Evolutionary conservation across 2,329 filamentous ascomycete genomes (phyloP), one percentile per base, ranked within the genome.

Genomic region (Fusarium papillatum): DNA sequence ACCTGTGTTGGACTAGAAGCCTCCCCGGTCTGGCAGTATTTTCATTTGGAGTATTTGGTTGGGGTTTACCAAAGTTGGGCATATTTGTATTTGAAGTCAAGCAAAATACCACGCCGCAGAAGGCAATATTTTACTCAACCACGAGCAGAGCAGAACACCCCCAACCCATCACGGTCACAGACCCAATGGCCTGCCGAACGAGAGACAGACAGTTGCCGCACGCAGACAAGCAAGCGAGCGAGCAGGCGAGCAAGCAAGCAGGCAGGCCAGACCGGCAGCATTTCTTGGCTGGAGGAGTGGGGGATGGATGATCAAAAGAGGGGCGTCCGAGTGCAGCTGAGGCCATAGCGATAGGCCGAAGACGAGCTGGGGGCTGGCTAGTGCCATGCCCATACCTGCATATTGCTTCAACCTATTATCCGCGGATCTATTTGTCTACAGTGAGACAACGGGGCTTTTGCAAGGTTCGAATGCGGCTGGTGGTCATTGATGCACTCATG

Each of bases 31-130:
- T 73, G 70, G 78, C 64, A 71, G 41, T 57, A 57, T 48, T 73
- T 79, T 78, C 71, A 66, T 73, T 79, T 70, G 78, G 78, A 80
- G 78, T 80, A 78, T 77, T 64, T 69, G 74, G 53, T 57, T 57
- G 53, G 53, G 78, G 70, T 74, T 69, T 74, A 59, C 66, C 61
- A 69, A 74, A 70, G 61, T 72, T 76, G 61, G 75, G 65, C 69
- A 69, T 72, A 68, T 68, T 79, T 73, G 74, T 76, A 76, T 76
- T 67, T 76, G 69, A 73, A 69, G 64, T 72, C 64, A 70, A 57
- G 29, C 55, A 77, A 80, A 79, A 80, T 80, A 79, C 72, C 72
- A 80, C 61, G 72, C 72, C 78, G 70, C 69, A 66, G 60, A 75
- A 64, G 75, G 78, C 78, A 77, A 69, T 76, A 69, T 76, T 70